These are phyloP conservation scores for Phascolomyces articulosus DNA, from an alignment of 371 early-diverging fungal species.

Conservation along the genomic window DNA sequence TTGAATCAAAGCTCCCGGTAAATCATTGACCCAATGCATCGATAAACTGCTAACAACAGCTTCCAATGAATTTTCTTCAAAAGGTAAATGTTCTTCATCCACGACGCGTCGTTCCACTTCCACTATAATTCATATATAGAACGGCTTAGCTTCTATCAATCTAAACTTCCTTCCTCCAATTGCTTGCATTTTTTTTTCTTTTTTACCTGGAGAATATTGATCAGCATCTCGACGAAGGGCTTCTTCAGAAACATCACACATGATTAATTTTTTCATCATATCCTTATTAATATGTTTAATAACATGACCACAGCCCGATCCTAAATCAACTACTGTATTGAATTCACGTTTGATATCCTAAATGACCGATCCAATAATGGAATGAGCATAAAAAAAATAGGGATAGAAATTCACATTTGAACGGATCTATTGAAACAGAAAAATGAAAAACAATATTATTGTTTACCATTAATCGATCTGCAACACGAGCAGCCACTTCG, in stretches of 20 bases:
- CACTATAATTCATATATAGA: slow-evolving; percentile 49
- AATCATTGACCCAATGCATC: slow-evolving; percentile 96
- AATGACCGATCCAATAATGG: too few species aligned
- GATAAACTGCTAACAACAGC: slow-evolving; percentile 85
- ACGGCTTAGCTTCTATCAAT: too few species aligned
- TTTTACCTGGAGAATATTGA: slow-evolving; percentile 64
- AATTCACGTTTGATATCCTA: slow-evolving; percentile 83
- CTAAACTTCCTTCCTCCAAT: slow-evolving; percentile 54
- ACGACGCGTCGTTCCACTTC: slow-evolving; percentile 77
- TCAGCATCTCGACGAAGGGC: slow-evolving; percentile 72
- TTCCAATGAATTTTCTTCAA: slow-evolving; percentile 83
- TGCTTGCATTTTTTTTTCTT: slow-evolving; percentile 30
- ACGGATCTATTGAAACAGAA: too few species aligned
- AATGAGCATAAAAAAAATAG: neutral
- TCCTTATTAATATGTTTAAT: slow-evolving; percentile 79
- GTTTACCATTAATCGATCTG: slow-evolving; percentile 85
- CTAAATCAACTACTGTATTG: slow-evolving; percentile 86
- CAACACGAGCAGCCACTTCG: slow-evolving; percentile 87
- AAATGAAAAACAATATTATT: neutral
- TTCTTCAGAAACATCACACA: slow-evolving; percentile 87
- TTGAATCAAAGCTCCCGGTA: slow-evolving; percentile 89
- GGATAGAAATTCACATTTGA: too few species aligned
- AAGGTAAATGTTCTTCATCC: slow-evolving; percentile 84
- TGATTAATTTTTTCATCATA: slow-evolving; percentile 79
- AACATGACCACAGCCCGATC: slow-evolving; percentile 90